A percentile compares a stretch with the other conserved stretches of the same genome.
phyloP scores from a whole-genome alignment of 1,139 yeast species.

The Wickerhamomyces sp. region DNA sequence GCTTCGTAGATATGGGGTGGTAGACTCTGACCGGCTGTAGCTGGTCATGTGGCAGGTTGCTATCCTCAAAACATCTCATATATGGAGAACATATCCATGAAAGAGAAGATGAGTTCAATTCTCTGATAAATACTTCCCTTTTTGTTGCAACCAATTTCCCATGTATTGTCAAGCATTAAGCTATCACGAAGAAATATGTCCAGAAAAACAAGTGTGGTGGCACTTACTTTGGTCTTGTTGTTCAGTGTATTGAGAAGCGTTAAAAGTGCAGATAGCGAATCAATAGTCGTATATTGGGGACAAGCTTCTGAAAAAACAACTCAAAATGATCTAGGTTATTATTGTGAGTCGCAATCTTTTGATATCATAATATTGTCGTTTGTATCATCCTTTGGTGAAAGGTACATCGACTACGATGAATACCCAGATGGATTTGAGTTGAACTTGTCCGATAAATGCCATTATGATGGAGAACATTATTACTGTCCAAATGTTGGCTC shows the following conservation, averaged over 20 bases:
- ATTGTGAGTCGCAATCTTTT: conserved; percentile 55
- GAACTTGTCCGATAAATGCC: conserved; percentile 18
- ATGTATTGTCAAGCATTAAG: no score
- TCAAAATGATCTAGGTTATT: conserved; percentile 49
- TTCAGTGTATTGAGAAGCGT: neutral
- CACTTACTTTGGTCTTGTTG: neutral
- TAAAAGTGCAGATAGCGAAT: neutral
- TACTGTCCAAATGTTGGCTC: conserved; percentile 36
- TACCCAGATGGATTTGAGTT: conserved; percentile 14
- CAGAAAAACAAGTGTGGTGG: no score
- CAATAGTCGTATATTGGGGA: conserved; percentile 78
- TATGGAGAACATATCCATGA: no score
- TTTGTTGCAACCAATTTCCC: no score
- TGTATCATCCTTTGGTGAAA: conserved; percentile 41
- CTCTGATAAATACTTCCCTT: no score
- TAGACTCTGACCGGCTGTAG: no score
- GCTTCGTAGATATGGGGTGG: no score
- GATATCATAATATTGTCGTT: conserved; percentile 66
- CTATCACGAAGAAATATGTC: no score
- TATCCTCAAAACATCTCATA: no score
- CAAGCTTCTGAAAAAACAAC: conserved; percentile 51
- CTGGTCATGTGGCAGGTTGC: no score
- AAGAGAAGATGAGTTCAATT: no score
- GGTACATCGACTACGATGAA: neutral
- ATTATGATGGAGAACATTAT: conserved; percentile 6